Conservation (phyloP, 1,284 basidiomycete species). For the Peniophora sp. region DNA sequence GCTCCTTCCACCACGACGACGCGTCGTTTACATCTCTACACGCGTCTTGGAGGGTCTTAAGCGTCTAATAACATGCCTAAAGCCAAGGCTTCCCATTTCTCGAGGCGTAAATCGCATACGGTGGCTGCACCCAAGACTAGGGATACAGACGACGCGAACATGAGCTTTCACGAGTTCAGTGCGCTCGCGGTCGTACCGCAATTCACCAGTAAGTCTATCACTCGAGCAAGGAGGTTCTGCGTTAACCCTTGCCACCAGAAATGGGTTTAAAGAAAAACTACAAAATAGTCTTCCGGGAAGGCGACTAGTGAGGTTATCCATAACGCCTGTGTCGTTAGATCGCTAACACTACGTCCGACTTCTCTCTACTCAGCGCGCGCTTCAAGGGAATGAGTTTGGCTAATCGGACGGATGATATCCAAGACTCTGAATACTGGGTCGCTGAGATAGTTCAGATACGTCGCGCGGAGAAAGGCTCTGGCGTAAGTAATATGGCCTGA, state of each 20-base stretch:
- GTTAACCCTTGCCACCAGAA: neutral
- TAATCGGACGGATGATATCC: no score
- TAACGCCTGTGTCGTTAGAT: no score
- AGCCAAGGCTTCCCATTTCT: neutral
- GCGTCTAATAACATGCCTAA: neutral
- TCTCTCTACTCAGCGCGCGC: no score
- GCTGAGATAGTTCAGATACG: neutral
- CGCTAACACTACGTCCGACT: no score
- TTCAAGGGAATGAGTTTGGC: no score
- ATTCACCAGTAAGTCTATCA: neutral
- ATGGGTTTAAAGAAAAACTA: neutral
- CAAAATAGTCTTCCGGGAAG: neutral
- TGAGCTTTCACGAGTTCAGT: neutral
- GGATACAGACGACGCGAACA: neutral
- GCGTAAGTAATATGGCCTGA: neutral
- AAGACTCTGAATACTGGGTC: neutral
- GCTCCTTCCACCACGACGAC: neutral
- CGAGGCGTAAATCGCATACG: neutral
- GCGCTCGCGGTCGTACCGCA: neutral
- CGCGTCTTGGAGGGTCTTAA: neutral
- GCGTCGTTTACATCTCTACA: neutral
- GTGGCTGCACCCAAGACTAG: neutral
- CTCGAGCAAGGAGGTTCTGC: neutral
- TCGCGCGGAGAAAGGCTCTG: neutral
- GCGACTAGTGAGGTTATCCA: no score